Evolutionary conservation across 208 protist species (phyloP), one percentile per base, ranked within the genome.

Genomic region (Borovskyia barvae): DNA sequence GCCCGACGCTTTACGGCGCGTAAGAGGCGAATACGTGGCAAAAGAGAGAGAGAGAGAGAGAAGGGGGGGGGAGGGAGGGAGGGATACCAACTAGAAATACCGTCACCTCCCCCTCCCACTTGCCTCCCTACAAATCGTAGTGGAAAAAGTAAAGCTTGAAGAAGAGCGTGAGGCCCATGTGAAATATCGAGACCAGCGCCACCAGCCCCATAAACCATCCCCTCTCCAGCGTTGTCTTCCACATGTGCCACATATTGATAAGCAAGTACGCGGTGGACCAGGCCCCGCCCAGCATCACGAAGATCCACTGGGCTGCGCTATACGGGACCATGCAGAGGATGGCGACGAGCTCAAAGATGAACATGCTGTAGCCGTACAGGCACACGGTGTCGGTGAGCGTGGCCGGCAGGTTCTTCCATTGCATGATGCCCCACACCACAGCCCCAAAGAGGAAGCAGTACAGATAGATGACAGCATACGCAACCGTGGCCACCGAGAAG

Each of bases 81-180:
- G n/a, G n/a, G n/a, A n/a, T n/a, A n/a, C n/a, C n/a, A n/a, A n/a
- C n/a, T n/a, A n/a, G n/a, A n/a, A n/a, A n/a, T n/a, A n/a, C n/a
- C n/a, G n/a, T n/a, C n/a, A n/a, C n/a, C n/a, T n/a, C n/a, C n/a
- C n/a, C n/a, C n/a, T n/a, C n/a, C n/a, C n/a, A n/a, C n/a, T n/a
- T n/a, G n/a, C 32, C 52, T 14, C 17, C 20, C 53, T 66, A 81
- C 41, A 79, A 29, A 49, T 69, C 77, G 72, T 95, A 95, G 48
- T 88, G 63, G 48, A 95, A 72, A 53, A 95, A 95, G 70, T 95
- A 95, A 51, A 95, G 77, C 71, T 95, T 95, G 53, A 95, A 91
- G 17, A 77, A 89, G 22, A 93, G 32, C 17, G 81, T 81, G 15
- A 95, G 60, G 11, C 83, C 71, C 53, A 93, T 80, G 66, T 93